phyloP scores from a whole-genome alignment of 2,329 filamentous ascomycete species.

The Cladosporium cucumerinum region DNA sequence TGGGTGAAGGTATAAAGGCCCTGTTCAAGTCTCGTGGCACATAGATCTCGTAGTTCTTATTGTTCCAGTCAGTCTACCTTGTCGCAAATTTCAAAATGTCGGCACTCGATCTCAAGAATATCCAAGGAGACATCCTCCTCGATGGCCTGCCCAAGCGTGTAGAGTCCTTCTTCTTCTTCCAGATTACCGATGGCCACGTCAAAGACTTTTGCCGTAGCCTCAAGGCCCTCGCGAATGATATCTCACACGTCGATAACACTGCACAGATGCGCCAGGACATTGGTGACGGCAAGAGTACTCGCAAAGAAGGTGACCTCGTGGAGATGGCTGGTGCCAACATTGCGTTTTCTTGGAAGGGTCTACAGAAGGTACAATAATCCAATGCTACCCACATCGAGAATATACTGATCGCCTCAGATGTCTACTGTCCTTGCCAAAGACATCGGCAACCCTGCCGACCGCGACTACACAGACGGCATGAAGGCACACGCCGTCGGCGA shows the following conservation, averaged over 20 bases:
- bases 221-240: conserved; percentile 22
- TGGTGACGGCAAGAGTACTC: conserved; percentile 19
- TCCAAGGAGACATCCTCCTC: conserved; percentile 31
- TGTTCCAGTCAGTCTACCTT: neutral
- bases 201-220: conserved; percentile 24
- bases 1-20: neutral
- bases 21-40: neutral
- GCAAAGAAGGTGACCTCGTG: conserved; percentile 15
- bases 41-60: neutral
- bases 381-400: no score
- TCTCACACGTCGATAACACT: conserved; percentile 24
- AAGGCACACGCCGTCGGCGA: conserved; percentile 26
- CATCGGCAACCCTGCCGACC: conserved; percentile 28
- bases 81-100: neutral
- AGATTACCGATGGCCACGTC: conserved; percentile 23
- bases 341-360: conserved; percentile 27
- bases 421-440: conserved; percentile 31
- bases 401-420: conserved; percentile 11
- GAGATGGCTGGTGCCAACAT: conserved; percentile 28
- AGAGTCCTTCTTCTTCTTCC: conserved; percentile 31
- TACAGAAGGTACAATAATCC: conserved; percentile 24
- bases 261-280: conserved; percentile 24
- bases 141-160: conserved; percentile 27
- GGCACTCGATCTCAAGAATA: conserved; percentile 20
- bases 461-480: conserved; percentile 37